Evolutionary conservation across 2,329 filamentous ascomycete genomes (phyloP), one percentile per base, ranked within the genome.

Genomic region (Trichoderma asperellum): DNA sequence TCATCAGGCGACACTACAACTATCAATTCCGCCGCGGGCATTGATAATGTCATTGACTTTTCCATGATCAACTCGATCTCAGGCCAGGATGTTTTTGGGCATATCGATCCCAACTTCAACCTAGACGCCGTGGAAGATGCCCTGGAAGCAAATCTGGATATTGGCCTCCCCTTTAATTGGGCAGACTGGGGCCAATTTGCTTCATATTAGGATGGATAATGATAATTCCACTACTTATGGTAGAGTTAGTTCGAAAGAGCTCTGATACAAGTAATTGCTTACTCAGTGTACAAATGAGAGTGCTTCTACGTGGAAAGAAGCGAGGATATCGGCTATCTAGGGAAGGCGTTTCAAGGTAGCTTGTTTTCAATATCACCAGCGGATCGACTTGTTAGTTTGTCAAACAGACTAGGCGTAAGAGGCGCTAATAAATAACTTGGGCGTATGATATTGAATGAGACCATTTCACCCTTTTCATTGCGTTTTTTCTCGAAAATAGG

Each of bases 81-180:
- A 0, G 84, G 85, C 1, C 77, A 86, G n/a, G 85, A 87, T 56
- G 78, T 87, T 1, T 87, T 87, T 72, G 84, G 83, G 3, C 82
- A 86, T 55, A 86, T 88, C 32, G 86, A 86, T 60, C 85, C 85
- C 2, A 85, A 77, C 60, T 88, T 88, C 72, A 82, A 87, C 61
- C 72, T 88, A 1, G 81, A 81, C 29, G 85, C 85, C 0, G 83
- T 87, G 29, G 85, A 88, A 71, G 84, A 86, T 21, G 85, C 83
- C 0, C 76, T 87, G 0, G 85, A 87, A 68, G 84, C 85, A 0
- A 87, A 87, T 65, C 76, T 88, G 2, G 86, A 87, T 58, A 84
- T 87, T 62, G 83, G 83, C 0, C 77, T 84, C 14, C 85, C 85
- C 0, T 82, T 85, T 1, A 86, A 85, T 53, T 87, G 85, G 85